A percentile compares a stretch with the other conserved stretches of the same genome.
These are phyloP conservation scores for Suillus sp. DNA, from an alignment of 768 basidiomycete genomes.

Conservation along the genomic window DNA sequence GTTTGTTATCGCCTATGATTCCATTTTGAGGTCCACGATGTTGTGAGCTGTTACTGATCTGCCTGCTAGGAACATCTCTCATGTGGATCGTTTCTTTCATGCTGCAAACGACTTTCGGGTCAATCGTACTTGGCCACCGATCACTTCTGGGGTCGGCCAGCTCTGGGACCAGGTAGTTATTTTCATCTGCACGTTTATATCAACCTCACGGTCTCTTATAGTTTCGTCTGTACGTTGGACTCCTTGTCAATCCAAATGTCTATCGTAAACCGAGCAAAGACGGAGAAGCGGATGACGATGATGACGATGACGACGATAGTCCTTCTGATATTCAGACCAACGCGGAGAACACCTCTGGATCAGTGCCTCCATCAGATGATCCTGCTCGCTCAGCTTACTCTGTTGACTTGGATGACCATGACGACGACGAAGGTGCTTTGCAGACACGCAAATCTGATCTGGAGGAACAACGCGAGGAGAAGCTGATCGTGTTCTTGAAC, in stretches of 20 bases:
- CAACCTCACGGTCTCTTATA: conserved; percentile 24
- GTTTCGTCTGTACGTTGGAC: conserved; percentile 65
- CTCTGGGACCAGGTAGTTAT: conserved; percentile 67
- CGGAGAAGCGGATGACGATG: conserved; percentile 35
- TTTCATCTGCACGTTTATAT: neutral
- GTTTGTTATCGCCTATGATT: neutral
- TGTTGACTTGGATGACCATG: conserved; percentile 23
- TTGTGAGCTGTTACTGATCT: conserved; percentile 1
- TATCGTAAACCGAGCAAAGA: conserved; percentile 38
- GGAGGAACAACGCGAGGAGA: conserved; percentile 43
- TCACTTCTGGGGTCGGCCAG: conserved; percentile 34
- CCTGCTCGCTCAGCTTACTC: conserved; percentile 25
- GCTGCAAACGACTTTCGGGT: conserved; percentile 59
- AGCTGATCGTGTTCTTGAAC: conserved; percentile 54
- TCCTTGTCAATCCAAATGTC: conserved; percentile 49
- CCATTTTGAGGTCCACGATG: conserved; percentile 11
- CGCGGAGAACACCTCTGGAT: conserved; percentile 3
- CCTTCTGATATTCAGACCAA: neutral
- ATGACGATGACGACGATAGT: conserved; percentile 14
- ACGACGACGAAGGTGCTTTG: conserved; percentile 36
- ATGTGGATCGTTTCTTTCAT: conserved; percentile 57
- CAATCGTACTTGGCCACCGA: conserved; percentile 41
- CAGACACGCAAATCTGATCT: conserved; percentile 38
- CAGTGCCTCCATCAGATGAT: conserved; percentile 20
- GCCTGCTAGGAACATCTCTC: conserved; percentile 41